phyloP scores from a whole-genome alignment of 257 asterid species.

The Nemophila menziesii region DNA sequence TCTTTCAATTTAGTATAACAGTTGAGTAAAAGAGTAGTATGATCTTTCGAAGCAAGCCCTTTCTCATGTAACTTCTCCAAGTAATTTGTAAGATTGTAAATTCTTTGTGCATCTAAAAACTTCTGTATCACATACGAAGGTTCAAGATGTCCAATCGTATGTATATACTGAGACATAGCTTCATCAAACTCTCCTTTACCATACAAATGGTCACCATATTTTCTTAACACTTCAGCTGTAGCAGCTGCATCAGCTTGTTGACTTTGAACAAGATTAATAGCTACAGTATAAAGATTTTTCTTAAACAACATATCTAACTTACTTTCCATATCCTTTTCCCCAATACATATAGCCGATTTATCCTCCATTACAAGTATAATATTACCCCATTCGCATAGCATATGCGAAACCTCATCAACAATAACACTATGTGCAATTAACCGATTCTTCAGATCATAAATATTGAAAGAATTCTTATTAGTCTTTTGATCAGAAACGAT shows the following conservation, averaged over 20 bases:
- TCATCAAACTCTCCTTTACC: conserved; percentile 77
- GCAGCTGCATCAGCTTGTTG: conserved; percentile 98
- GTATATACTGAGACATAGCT: conserved; percentile 88
- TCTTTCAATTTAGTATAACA: conserved; percentile 95
- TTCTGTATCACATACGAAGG: conserved; percentile 94
- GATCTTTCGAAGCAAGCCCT: conserved; percentile 91
- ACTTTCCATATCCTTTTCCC: conserved; percentile 99
- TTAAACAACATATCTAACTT: conserved; percentile 93
- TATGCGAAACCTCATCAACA: conserved; percentile 71
- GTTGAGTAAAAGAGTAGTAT: conserved; percentile 84
- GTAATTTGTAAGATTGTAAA: conserved; percentile 81
- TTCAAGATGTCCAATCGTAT: conserved; percentile 84
- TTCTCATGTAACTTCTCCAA: conserved; percentile 93
- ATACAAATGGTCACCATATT: conserved; percentile 87
- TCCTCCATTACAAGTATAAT: conserved; percentile 73
- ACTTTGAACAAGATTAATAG: conserved; percentile 86
- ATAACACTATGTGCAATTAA: conserved; percentile 74
- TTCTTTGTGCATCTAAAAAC: conserved; percentile 94
- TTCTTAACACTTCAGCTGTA: conserved; percentile 89
- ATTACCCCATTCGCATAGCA: conserved; percentile 98
- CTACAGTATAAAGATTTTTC: conserved; percentile 85
- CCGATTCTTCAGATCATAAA: conserved; percentile 85
- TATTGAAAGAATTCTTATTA: conserved; percentile 54
- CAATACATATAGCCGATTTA: conserved; percentile 64
- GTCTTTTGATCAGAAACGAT: conserved; percentile 76